Conservation (phyloP, 345 rosid genomes). For the Geranium brycei region DNA sequence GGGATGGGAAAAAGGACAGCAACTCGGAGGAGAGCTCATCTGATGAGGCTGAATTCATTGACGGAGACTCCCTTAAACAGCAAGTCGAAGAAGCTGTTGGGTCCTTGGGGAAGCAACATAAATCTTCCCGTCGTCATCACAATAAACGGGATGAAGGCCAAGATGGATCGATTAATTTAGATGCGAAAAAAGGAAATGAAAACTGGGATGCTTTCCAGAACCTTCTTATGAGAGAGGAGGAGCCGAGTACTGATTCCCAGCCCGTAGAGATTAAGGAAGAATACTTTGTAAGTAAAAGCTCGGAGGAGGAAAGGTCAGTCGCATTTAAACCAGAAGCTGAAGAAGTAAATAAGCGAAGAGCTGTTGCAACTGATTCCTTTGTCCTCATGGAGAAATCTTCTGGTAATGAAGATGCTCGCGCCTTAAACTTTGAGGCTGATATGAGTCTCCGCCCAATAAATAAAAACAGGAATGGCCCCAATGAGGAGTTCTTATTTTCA, state of each 20-base stretch:
- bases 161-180: constrained; percentile 18
- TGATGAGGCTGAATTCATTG: constrained; percentile 49
- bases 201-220: constrained; percentile 82
- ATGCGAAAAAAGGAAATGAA: constrained; percentile 34
- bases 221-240: constrained; percentile 63
- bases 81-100: constrained; percentile 83
- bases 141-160: constrained; percentile 36
- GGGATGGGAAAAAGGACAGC: constrained; percentile 46
- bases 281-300: constrained; percentile 16
- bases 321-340: constrained; percentile 26
- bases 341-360: constrained; percentile 26
- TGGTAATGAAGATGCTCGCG: constrained; percentile 23
- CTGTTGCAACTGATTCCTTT: constrained; percentile 47
- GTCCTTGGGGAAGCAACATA: constrained; percentile 51
- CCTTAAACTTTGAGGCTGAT: constrained; percentile 31
- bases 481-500: constrained; percentile 44
- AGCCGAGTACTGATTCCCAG: constrained; percentile 19
- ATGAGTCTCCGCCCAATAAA: constrained; percentile 21
- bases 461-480: constrained; percentile 29
- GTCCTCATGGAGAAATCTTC: constrained; percentile 26
- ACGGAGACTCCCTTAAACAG: constrained; percentile 59
- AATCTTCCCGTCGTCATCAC: constrained; percentile 36
- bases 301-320: constrained; percentile 21
- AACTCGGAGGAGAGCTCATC: constrained; percentile 39
- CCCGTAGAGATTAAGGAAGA: constrained; percentile 23